Percentiles rank a stretch among this genome's conserved stretches.
These are phyloP conservation scores for Plasmodium fragile DNA, from an alignment of 169 alveolate species.

Conservation along the genomic window DNA sequence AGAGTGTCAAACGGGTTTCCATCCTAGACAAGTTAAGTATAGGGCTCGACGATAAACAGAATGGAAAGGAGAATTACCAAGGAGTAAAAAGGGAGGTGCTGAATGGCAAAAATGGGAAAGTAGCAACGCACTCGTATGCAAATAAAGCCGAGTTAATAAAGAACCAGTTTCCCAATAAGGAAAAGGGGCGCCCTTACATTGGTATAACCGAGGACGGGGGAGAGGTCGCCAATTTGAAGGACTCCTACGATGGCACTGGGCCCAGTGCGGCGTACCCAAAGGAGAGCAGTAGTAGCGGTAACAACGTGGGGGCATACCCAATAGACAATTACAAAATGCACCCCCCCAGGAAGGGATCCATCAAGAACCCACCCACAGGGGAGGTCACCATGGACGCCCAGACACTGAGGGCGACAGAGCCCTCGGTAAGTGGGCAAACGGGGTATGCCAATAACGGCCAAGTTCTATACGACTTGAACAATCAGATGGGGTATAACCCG, in stretches of 20 bases:
- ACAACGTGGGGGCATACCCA: background rate
- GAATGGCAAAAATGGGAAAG: background rate
- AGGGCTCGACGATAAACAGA: conserved; percentile 13
- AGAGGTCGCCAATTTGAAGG: background rate
- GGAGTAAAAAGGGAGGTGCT: background rate
- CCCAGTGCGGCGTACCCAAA: background rate
- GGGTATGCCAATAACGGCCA: background rate
- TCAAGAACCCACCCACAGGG: background rate
- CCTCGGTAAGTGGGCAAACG: background rate
- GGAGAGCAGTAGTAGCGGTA: background rate
- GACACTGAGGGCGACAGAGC: background rate
- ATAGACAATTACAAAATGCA: conserved; percentile 12
- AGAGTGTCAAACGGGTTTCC: conserved; percentile 32
- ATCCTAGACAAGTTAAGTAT: conserved; percentile 42
- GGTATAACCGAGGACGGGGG: background rate
- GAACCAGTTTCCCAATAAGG: background rate
- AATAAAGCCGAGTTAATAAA: background rate
- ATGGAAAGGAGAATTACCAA: background rate
- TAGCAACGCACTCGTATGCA: background rate
- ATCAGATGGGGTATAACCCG: conserved; percentile 5
- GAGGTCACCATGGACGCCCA: background rate
- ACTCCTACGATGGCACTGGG: background rate
- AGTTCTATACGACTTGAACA: background rate
- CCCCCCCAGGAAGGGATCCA: conserved; percentile 23
- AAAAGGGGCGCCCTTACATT: background rate